Conservation (phyloP, 2,329 filamentous ascomycete genomes). For the Trichoderma aggressivum region DNA sequence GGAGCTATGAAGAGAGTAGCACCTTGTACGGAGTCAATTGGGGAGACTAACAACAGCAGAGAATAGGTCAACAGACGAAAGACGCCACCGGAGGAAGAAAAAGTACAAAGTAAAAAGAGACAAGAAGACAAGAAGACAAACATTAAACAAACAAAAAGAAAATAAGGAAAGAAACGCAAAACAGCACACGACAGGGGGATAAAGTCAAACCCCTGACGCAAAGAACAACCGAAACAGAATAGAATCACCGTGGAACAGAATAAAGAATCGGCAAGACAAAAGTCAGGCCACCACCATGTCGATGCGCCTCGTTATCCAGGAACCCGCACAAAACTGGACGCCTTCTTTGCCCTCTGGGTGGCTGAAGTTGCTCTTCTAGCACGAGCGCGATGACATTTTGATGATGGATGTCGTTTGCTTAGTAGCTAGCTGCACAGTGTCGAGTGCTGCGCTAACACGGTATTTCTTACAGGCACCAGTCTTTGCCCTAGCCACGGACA, state of each 20-base stretch:
- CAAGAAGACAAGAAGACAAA: not conserved
- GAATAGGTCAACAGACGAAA: not conserved
- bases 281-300: not conserved
- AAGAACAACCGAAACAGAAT: not conserved
- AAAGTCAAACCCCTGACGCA: not conserved
- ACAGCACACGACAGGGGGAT: not conserved
- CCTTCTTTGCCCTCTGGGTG: not conserved
- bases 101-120: not conserved
- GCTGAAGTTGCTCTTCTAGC: not conserved
- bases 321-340: not conserved
- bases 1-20: constrained; percentile 5
- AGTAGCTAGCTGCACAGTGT: not conserved
- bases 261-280: not conserved
- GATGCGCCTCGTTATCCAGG: constrained; percentile 5
- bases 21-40: constrained; percentile 9
- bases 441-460: rapidly evolving
- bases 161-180: not conserved
- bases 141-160: not conserved
- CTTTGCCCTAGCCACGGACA: not conserved
- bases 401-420: not conserved
- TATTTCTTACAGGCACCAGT: not conserved
- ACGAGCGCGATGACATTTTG: not conserved
- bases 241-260: not conserved
- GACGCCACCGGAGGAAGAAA: not conserved
- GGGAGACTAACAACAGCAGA: not conserved